Percentiles rank a stretch among this genome's conserved stretches.
Conservation (phyloP, 1,284 basidiomycete genomes). For the Cutaneotrichosporon dermatis region DNA sequence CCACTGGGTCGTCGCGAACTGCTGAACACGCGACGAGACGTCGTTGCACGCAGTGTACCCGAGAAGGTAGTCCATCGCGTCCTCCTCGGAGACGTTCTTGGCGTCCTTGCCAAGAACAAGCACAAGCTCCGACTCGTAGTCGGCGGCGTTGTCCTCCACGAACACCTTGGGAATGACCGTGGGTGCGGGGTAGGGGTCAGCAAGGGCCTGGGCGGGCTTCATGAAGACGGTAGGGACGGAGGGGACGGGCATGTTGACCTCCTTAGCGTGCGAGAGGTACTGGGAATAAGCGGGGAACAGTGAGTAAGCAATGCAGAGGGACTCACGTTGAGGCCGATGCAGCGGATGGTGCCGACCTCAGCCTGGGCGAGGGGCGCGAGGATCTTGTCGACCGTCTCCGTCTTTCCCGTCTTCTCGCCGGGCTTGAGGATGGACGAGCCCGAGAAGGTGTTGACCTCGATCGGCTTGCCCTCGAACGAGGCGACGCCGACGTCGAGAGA, state of each 20-base stretch:
- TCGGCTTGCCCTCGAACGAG: conserved; percentile 22
- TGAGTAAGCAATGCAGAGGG: too few relatives aligned
- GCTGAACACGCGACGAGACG: conserved; percentile 40
- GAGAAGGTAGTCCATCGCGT: conserved; percentile 76
- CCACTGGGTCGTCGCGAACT: conserved; percentile 47
- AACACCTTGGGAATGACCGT: conserved; percentile 41
- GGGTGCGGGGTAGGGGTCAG: conserved; percentile 36
- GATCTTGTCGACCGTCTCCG: conserved; percentile 30
- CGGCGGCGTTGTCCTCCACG: conserved; percentile 67
- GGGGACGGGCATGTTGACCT: conserved; percentile 37
- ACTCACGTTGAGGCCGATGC: conserved; percentile 46
- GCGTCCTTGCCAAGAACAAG: conserved; percentile 77
- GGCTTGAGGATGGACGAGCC: conserved; percentile 37
- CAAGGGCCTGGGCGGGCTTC: conserved; percentile 37
- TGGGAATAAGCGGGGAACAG: conserved; percentile 10
- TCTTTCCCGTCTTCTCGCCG: conserved; percentile 40
- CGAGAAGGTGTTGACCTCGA: conserved; percentile 41
- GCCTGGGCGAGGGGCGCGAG: conserved; percentile 39
- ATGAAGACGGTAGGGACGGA: conserved; percentile 41
- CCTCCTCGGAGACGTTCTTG: conserved; percentile 68
- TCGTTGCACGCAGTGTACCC: conserved; percentile 54
- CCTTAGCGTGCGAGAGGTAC: conserved; percentile 48
- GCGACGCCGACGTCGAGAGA: conserved; percentile 48
- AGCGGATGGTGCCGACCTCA: conserved; percentile 45
- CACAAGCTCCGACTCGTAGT: conserved; percentile 84